Base-by-base conservation (phyloP, 208 protist genomes). In the Trypanosoma platydactyli region DNA sequence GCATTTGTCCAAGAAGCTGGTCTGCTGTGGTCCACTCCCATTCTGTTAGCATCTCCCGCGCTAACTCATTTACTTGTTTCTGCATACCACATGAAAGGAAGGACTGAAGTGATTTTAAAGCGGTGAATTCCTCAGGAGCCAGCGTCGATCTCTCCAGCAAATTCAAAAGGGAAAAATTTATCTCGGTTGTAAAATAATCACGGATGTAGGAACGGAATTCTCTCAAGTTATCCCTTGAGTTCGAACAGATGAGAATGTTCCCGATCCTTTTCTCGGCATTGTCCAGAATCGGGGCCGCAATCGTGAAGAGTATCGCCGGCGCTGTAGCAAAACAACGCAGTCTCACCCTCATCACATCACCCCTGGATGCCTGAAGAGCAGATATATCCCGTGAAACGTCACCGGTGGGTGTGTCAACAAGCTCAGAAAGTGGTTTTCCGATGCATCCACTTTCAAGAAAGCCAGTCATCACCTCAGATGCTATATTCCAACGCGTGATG, bases 11-110 rank as follows among this genome's bases (percentile, higher is more conserved):
- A 9, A 94, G 70, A 44, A 96, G 70, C 53, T 91, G 88, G 49
- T 96, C 86, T 33, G 82, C 80, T 55, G 79, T 93, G 0, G 90
- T 94, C 88, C 90, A 96, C 72, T 96, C 90, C 90, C 90, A 96
- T 46, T 92, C 88, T 13, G 83, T 78, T 59, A 83, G 62, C 90
- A 96, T 92, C 54, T 78, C 88, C 18, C 84, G 80, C 11, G 86
- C 85, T 1, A 89, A 60, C 29, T 84, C 71, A 35, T 91, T 82
- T 18, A 93, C 69, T 20, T 83, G 72, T 64, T 79, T 83, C 4
- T 81, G 78, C 5, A 72, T 64, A 12, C 75, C 67, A 59, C 74
- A 88, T n/a, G 63, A 54, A 30, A 86, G 57, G 64, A 96, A 94
- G 15, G 76, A 77, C 0, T 70, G 73, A 18, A 94, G 58, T 24